Base-by-base conservation (phyloP, 2,329 filamentous ascomycete species). In the Neodidymelliopsis sp. region DNA sequence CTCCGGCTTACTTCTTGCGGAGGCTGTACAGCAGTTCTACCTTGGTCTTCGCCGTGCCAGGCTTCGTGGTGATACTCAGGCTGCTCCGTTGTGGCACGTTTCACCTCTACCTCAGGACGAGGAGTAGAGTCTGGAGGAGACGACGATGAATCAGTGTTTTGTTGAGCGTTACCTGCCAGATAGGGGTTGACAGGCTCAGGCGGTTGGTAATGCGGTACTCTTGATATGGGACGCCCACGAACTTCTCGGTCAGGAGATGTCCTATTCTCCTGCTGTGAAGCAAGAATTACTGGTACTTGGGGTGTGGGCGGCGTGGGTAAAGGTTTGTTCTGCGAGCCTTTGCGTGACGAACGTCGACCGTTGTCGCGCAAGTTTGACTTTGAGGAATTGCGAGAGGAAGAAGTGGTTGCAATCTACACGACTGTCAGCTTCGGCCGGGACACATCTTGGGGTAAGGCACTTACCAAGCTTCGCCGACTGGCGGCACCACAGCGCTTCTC, bases 401-500 rank as follows among this genome's bases (percentile, higher is more conserved):
- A 69, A 33, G 68, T 66, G 19, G 69, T 73, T 19, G 69, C 68
- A 50, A 73, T 67, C 70, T 73, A 42, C 15, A 9, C 20, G 13
- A 35, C 18, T 34, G 53, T 63, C 52, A 66, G 54, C 46, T 23
- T 30, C 13, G 12, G 19, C 10, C 16, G 29, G 10, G n/a, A n/a
- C 9, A 28, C 15, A 41, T 23, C 16, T 22, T 25, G 24, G 39
- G 43, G 36, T 36, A 53, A 54, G 24, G 28, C 34, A 49, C 85
- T 75, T 81, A 90, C 88, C 79, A 84, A 84, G 67, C 85, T 89
- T 67, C 86, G 86, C 42, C 90, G 84, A 75, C 90, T 95, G 30
- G 93, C 88, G 66, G 90, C 85, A 13, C 89, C 91, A 33, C 91
- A 91, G 65, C 90, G 86, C 69, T 85, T 86, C 69, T 95, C 87